Evolutionary conservation across 2,329 filamentous ascomycete species (phyloP).

Genomic region (Lachnellula arida): DNA sequence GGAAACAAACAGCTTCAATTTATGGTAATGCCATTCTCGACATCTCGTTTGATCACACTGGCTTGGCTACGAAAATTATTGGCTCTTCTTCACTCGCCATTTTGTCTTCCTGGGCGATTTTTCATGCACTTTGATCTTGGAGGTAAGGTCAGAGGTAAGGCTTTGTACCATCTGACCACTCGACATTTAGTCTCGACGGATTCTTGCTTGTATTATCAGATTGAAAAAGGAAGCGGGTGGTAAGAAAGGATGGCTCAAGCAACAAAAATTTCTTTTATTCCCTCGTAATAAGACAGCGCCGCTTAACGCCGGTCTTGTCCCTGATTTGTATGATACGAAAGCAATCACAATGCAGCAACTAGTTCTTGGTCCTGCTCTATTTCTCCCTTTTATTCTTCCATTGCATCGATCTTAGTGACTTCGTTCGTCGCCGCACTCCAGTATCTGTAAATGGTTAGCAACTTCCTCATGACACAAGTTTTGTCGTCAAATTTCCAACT

Average conservation of each 20-base stretch:
- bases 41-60: not conserved
- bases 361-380: not conserved
- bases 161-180: constrained; percentile 28
- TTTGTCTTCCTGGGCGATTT: not conserved
- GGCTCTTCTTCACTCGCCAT: not conserved
- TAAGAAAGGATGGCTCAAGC: constrained; percentile 27
- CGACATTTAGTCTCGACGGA: constrained; percentile 20
- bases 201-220: constrained; percentile 31
- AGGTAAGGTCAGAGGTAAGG: constrained; percentile 56
- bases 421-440: constrained; percentile 56
- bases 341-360: constrained; percentile 18
- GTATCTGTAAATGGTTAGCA: constrained; percentile 40
- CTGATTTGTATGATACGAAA: constrained; percentile 32
- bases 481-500: constrained; percentile 25
- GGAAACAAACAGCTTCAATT: not conserved
- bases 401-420: constrained; percentile 52
- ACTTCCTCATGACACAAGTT: not conserved
- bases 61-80: not conserved
- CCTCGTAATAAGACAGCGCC: constrained; percentile 30
- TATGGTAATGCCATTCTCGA: not conserved
- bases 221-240: constrained; percentile 14
- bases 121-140: constrained; percentile 25
- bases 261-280: constrained; percentile 26
- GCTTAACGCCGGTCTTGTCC: constrained; percentile 28
- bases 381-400: constrained; percentile 36